phyloP scores from a whole-genome alignment of 495 filamentous ascomycete genomes.

The Acidiella bohemica region DNA sequence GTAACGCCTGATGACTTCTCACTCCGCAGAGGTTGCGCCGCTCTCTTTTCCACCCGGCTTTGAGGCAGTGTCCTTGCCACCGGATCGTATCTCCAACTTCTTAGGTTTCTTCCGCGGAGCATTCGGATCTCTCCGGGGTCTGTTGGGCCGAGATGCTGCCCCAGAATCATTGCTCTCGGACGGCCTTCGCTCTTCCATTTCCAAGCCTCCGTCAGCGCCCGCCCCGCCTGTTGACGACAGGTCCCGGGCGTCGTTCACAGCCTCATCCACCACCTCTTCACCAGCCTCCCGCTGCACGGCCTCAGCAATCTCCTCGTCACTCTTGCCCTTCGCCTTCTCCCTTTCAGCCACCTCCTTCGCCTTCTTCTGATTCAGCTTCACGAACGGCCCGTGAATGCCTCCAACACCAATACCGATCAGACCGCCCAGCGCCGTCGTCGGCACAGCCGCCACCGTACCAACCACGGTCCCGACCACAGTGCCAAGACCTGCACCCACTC shows the following conservation, averaged over 20 bases:
- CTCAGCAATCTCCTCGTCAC: slow-evolving; percentile 10
- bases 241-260: neutral
- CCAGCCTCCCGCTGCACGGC: slow-evolving; percentile 8
- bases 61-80: too few species aligned
- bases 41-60: too few species aligned
- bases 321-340: slow-evolving; percentile 10
- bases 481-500: slow-evolving; percentile 15
- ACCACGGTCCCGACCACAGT: slow-evolving; percentile 17
- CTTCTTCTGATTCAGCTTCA: slow-evolving; percentile 15
- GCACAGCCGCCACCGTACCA: slow-evolving; percentile 10
- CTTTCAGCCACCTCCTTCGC: slow-evolving; percentile 1
- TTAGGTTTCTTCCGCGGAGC: slow-evolving; percentile 11
- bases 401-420: slow-evolving; percentile 17
- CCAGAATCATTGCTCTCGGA: neutral
- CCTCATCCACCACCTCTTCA: neutral
- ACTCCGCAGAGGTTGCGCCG: too few species aligned
- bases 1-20: too few species aligned
- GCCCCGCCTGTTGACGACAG: too few species aligned
- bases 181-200: neutral
- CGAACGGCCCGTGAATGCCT: slow-evolving; percentile 15
- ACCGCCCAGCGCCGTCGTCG: slow-evolving; percentile 15
- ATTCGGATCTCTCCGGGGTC: too few species aligned
- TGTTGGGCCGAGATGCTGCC: too few species aligned
- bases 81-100: slow-evolving; percentile 15
- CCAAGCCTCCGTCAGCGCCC: neutral